Evolutionary conservation across 2,329 filamentous ascomycete species (phyloP), one percentile per base, ranked within the genome.

Genomic region (Pseudogymnoascus sp.): DNA sequence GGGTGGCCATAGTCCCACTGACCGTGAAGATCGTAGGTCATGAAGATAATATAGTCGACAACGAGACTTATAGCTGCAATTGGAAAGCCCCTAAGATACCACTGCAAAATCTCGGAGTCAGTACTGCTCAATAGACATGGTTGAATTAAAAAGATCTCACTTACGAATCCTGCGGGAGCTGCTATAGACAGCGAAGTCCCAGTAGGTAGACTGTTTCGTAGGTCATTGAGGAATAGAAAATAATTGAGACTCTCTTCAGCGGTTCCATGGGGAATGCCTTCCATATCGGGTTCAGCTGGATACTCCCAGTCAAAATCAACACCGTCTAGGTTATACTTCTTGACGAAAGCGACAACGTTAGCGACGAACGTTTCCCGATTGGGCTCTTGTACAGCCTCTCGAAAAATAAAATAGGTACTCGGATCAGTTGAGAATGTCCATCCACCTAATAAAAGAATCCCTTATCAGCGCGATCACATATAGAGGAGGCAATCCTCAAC

Each of bases 401-500:
- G 70, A 62, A 80, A 75, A 40, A 79, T 75, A 18, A 63, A 36
- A 63, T 74, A 78, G 0, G 76, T 77, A 5, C 16, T 68, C 0
- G 73, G 69, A 1, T 71, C 68, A 0, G 78, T 79, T 1, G 74
- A 77, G 63, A 77, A 76, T 16, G 68, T 69, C 79, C 79, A 80
- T 31, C 79, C 79, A 21, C 78, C 78, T 66, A 75, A 8, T n/a
- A n/a, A n/a, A n/a, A 80, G 25, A 37, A 81, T 75, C 16, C 67
- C 68, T 64, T 79, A 77, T 49, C 72, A n/a, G 8, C 68, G 68
- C 0, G 31, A 37, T 37, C 14, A 14, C 34, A 37, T 12, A 37
- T 4, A 37, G 12, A 37, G 34, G 34, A 12, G 34, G 9, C 34
- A 37, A 14, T 37, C 8, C 34, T 37, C 34, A 37, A 37, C 34